Conservation (phyloP, 345 rosid genomes). For the Balakata baccata region DNA sequence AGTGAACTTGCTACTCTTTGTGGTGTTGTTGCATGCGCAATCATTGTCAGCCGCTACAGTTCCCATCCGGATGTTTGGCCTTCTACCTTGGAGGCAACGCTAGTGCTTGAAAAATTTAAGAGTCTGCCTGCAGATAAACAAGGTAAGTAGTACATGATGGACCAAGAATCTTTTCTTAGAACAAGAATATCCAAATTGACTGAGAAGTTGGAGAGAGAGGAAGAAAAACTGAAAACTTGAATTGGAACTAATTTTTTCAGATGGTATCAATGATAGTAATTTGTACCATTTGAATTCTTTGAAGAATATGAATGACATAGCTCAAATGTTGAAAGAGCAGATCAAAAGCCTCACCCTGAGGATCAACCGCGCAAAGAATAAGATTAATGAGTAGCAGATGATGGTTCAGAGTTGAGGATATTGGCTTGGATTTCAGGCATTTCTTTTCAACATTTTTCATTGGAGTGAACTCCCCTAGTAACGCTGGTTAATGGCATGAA, state of each 20-base stretch:
- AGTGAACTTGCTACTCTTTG: conserved; percentile 43
- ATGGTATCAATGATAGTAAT: conserved; percentile 8
- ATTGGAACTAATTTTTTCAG: conserved; percentile 17
- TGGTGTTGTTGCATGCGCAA: conserved; percentile 40
- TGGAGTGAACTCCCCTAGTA: no score
- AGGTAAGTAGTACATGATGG: conserved; percentile 38
- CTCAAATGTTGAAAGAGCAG: conserved; percentile 18
- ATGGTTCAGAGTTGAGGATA: neutral
- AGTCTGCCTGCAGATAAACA: conserved; percentile 27
- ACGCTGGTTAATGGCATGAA: no score
- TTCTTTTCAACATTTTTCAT: neutral
- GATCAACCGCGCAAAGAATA: conserved; percentile 3
- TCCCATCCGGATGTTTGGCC: conserved; percentile 42
- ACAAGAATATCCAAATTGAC: conserved; percentile 19
- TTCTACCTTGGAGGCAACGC: conserved; percentile 18
- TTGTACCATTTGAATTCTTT: conserved; percentile 1
- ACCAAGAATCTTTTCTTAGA: conserved; percentile 28
- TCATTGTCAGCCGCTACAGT: conserved; percentile 28
- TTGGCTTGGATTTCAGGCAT: neutral
- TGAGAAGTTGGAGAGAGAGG: conserved; percentile 13
- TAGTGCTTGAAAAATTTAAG: conserved; percentile 22
- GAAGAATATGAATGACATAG: conserved; percentile 17
- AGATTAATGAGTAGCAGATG: neutral
- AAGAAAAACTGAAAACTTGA: conserved; percentile 31
- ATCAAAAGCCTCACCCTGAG: neutral